These are phyloP conservation scores for Williopsis jadinii DNA, from an alignment of 1,139 yeast species.

Conservation along the genomic window DNA sequence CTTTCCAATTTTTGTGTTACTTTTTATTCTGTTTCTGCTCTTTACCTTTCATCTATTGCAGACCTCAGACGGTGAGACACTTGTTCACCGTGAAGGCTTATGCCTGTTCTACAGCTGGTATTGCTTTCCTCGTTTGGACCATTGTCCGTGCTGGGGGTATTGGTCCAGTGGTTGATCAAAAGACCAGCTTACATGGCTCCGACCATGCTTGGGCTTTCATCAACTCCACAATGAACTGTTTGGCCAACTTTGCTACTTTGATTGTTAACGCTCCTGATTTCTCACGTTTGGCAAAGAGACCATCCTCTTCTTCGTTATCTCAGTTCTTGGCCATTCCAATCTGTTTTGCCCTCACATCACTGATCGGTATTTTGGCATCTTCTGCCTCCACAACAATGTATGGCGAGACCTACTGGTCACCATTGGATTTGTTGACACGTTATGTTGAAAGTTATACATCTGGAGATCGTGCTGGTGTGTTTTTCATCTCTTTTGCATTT, in stretches of 20 bases:
- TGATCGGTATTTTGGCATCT: conserved; percentile 82
- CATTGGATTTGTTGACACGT: conserved; percentile 64
- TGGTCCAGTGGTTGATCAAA: conserved; percentile 57
- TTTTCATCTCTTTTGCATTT: conserved; percentile 69
- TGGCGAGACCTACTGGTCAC: conserved; percentile 77
- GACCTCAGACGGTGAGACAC: conserved; percentile 76
- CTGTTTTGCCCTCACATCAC: conserved; percentile 71
- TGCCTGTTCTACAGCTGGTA: conserved; percentile 73
- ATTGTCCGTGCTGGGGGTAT: conserved; percentile 60
- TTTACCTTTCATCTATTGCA: conserved; percentile 73
- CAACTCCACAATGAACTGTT: conserved; percentile 67
- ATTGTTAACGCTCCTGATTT: conserved; percentile 89
- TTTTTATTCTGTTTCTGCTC: conserved; percentile 74
- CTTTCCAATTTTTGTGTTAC: conserved; percentile 65
- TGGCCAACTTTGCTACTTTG: conserved; percentile 83
- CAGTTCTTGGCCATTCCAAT: conserved; percentile 65
- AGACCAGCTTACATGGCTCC: conserved; percentile 44
- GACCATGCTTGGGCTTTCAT: conserved; percentile 79
- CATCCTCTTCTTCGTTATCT: conserved; percentile 40
- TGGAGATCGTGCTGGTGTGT: conserved; percentile 85
- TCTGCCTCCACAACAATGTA: conserved; percentile 70
- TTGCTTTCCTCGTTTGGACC: conserved; percentile 77
- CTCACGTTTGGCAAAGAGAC: conserved; percentile 67
- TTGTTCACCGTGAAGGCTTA: conserved; percentile 74
- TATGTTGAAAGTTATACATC: conserved; percentile 55